phyloP scores from a whole-genome alignment of 163 green algal species.

The Chlamydomonas reinhardtii region DNA sequence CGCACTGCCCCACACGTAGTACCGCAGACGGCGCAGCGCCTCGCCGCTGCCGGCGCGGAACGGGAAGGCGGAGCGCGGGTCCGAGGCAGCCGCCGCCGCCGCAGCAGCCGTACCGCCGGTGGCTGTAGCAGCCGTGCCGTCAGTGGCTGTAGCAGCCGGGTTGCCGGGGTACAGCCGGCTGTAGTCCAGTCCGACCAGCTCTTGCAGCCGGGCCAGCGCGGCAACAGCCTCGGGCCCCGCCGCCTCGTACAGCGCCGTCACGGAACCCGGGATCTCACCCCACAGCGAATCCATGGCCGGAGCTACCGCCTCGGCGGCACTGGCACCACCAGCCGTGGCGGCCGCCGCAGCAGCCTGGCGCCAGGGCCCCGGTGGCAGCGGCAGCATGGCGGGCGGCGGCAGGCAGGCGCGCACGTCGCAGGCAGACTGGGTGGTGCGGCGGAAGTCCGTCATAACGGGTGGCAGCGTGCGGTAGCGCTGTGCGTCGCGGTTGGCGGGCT shows the following conservation, averaged over 20 bases:
- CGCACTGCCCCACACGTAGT: slow-evolving; percentile 47
- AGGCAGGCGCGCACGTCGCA: background rate
- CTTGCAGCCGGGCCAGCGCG: slow-evolving; percentile 8
- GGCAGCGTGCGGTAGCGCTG: slow-evolving; percentile 12
- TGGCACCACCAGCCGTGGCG: background rate
- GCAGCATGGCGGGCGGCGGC: slow-evolving; percentile 4
- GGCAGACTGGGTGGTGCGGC: slow-evolving; percentile 29
- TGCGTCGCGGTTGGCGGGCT: background rate
- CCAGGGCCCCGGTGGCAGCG: slow-evolving; percentile 34
- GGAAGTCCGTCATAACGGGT: slow-evolving; percentile 56
- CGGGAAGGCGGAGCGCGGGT: slow-evolving; percentile 45
- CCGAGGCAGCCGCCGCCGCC: background rate
- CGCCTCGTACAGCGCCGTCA: slow-evolving; percentile 12
- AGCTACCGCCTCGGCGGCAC: no score
- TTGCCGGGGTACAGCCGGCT: background rate
- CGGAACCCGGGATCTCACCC: background rate
- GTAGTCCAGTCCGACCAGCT: slow-evolving; percentile 35
- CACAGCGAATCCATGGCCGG: background rate
- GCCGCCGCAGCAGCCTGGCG: background rate
- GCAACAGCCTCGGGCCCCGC: no score
- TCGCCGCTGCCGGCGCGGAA: slow-evolving; percentile 31
- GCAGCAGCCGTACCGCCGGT: background rate
- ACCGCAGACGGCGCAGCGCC: slow-evolving; percentile 21
- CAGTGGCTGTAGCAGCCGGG: background rate
- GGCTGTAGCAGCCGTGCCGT: background rate